phyloP scores from a whole-genome alignment of 2,329 filamentous ascomycete species.

The Ramularia endophylla region DNA sequence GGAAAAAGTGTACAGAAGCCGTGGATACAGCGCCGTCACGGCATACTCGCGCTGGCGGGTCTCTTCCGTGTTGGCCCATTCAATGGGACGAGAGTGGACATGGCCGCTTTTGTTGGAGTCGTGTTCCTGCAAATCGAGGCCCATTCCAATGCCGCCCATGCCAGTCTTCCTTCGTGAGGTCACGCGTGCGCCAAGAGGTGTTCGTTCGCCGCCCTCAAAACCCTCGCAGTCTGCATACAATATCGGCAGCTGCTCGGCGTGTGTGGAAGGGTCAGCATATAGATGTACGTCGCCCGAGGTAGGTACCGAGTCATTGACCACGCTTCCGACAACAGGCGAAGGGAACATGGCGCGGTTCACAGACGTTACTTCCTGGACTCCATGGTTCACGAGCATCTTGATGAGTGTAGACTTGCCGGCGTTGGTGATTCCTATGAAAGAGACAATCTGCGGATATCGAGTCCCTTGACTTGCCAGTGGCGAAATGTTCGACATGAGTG shows the following conservation, averaged over 20 bases:
- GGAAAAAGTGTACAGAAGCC: constrained; percentile 40
- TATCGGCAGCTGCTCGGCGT: constrained; percentile 36
- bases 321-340: constrained; percentile 42
- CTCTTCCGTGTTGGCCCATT: constrained; percentile 29
- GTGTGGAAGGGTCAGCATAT: constrained; percentile 44
- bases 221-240: constrained; percentile 51
- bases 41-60: constrained; percentile 33
- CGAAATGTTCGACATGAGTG: constrained; percentile 36
- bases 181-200: constrained; percentile 29
- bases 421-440: constrained; percentile 31
- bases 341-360: constrained; percentile 29
- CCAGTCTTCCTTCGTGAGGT: constrained; percentile 11
- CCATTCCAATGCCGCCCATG: not conserved
- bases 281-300: constrained; percentile 50
- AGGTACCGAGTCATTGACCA: constrained; percentile 35
- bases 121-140: not conserved
- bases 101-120: constrained; percentile 8
- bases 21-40: constrained; percentile 36
- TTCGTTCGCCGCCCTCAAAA: constrained; percentile 44
- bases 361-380: constrained; percentile 25
- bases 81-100: constrained; percentile 25
- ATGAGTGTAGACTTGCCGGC: constrained; percentile 49
- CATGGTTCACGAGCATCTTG: constrained; percentile 42
- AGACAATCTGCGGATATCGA: constrained; percentile 30
- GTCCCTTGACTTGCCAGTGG: constrained; percentile 20